Evolutionary conservation across 257 asterid genomes (phyloP), one percentile per base, ranked within the genome.

Genomic region (Solanum tacnaense): DNA sequence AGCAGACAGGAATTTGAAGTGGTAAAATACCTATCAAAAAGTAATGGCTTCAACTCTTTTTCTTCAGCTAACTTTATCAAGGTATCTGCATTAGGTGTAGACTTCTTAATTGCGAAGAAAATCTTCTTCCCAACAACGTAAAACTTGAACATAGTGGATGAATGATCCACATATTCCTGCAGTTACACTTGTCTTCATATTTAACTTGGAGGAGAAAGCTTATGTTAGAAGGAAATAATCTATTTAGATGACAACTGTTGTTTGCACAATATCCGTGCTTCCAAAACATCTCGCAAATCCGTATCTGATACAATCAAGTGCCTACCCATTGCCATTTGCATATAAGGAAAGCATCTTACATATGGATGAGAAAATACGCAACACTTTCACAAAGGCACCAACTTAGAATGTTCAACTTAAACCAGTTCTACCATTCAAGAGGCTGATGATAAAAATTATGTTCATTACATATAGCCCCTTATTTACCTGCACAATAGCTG

Each of bases 111-210:
- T 49, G 98, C 96, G 86, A 94, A 89, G 89, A 92, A 96, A 35
- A 94, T 88, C 91, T 94, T 94, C 89, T 91, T 89, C 84, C 99
- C 99, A 95, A 97, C 90, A 86, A 94, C 95, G 83, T 97, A 97
- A 92, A 96, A 96, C 92, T 97, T 97, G 92, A 91, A 94, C 88
- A 97, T 86, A 90, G 93, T 65, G 88, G 99, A 94, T 44, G 99
- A 97, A 92, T 97, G 99, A 82, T 97, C 98, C 86, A 97, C 98
- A 85, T 95, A 97, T 90, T 97, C 99, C 99, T 95, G 98, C 93
- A 92, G 74, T 84, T 65, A 60, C 90, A 90, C 85, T 87, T 84
- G 49, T 39, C 71, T 60, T 52, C 68, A 75, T 44, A 84, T 32
- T 81, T 88, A 27, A 87, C 32, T 58, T 86, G 78, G 89, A 83